These are phyloP conservation scores for Neodidymelliopsis sp. DNA, from an alignment of 2,329 filamentous ascomycete species.

Conservation along the genomic window DNA sequence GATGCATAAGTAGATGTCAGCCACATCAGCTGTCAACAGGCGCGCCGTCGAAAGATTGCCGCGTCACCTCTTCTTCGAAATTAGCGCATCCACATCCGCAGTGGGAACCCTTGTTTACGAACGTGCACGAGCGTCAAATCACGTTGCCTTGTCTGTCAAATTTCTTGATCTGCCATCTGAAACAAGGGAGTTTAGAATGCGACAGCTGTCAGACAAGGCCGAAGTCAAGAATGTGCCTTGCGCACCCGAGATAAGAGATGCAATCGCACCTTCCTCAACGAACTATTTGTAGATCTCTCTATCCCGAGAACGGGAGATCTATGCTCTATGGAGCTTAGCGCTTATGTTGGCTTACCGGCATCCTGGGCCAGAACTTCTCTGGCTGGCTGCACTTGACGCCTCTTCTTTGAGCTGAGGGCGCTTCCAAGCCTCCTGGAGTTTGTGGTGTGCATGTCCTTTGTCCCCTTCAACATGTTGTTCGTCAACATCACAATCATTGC, in stretches of 20 bases:
- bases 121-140: not conserved
- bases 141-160: not conserved
- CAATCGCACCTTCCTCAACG: not conserved
- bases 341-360: not conserved
- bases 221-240: not conserved
- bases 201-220: not conserved
- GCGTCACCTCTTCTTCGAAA: not conserved
- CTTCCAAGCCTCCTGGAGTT: not conserved
- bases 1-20: slow-evolving; percentile 6
- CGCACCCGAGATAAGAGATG: not conserved
- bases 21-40: slow-evolving; percentile 6
- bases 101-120: not conserved
- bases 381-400: slow-evolving; percentile 13
- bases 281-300: slow-evolving; percentile 13
- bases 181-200: not conserved
- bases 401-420: slow-evolving; percentile 2
- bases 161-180: not conserved
- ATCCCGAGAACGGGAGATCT: slow-evolving; percentile 4
- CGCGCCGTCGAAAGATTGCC: slow-evolving; percentile 6
- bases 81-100: slow-evolving; percentile 6
- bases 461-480: slow-evolving; percentile 1
- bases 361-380: slow-evolving; percentile 3
- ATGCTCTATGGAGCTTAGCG: slow-evolving; percentile 6
- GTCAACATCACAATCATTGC: slow-evolving; percentile 1
- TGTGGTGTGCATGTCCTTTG: slow-evolving; percentile 1